Evolutionary conservation across 1,139 yeast species (phyloP), one percentile per base, ranked within the genome.

Genomic region (Pichia sp.): DNA sequence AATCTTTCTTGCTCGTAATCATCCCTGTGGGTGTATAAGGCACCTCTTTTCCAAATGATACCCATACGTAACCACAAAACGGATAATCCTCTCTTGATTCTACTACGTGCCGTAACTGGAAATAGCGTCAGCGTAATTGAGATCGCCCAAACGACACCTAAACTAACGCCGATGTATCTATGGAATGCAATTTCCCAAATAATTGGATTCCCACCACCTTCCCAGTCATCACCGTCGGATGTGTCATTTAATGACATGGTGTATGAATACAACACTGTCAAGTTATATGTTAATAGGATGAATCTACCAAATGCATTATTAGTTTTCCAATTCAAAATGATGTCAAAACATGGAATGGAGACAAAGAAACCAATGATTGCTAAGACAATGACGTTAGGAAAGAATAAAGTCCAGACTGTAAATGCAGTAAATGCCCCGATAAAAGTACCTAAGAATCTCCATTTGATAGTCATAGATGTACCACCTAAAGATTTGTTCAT

Each of bases 401-500:
- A 80, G 43, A 80, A 76, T 1, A 75, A 17, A 4, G 67, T 60
- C 90, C 93, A 86, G 7, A 77, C 70, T 2, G 71, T 14, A 56
- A 72, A 81, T 0, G 95, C 95, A 7, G 72, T 57, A 14, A 71
- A 54, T 1, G 91, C 86, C 0, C 96, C 96, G 11, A 84, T 48
- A 53, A 82, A 79, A 0, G 95, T 87, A 0, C 96, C 96, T 17
- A 83, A 57, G 47, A 87, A 73, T 53, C 96, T 72, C 79, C 86
- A 83, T 54, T 84, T 83, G 1, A 85, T 81, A 0, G 94, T 84
- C 79, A 83, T 80, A 15, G 87, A 76, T 0, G 96, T 88, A 0
- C 95, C 95, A n/a, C 96, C 96, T n/a, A 86, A 70, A 0, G 91
- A 83, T 60, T 86, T 86, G 59, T 83, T 85, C 93, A 87, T 86